Percentiles rank a stretch among this genome's conserved stretches.
Conservation (phyloP, 352 stramenopile species). For the Pythium grandisporangium region DNA sequence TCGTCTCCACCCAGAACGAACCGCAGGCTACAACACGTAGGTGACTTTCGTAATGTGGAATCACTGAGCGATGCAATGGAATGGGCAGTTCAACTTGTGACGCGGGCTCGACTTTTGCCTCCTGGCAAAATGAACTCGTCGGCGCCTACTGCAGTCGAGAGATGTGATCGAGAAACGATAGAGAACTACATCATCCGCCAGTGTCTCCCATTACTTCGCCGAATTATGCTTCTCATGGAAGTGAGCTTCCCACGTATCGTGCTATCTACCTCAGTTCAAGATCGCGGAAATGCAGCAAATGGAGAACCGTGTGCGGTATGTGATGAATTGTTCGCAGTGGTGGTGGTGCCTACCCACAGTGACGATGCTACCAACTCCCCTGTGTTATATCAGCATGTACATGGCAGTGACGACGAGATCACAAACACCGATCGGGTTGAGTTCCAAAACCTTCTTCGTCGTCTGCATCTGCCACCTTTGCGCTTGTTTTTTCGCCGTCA, state of each 20-base stretch:
- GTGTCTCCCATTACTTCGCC: slow-evolving; percentile 47
- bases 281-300: background rate
- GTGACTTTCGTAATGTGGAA: slow-evolving; percentile 50
- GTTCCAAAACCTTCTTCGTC: slow-evolving; percentile 35
- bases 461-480: slow-evolving; percentile 58
- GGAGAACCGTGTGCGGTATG: slow-evolving; percentile 42
- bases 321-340: slow-evolving; percentile 33
- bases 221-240: slow-evolving; percentile 52
- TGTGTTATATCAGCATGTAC: background rate
- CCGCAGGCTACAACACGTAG: no score
- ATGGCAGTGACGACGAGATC: background rate
- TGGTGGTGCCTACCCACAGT: background rate
- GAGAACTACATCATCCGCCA: slow-evolving; percentile 32
- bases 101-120: slow-evolving; percentile 23
- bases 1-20: no score
- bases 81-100: slow-evolving; percentile 41
- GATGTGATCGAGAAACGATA: slow-evolving; percentile 17
- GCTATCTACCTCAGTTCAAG: no score
- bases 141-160: no score
- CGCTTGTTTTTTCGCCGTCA: slow-evolving; percentile 54
- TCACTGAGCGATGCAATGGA: slow-evolving; percentile 41
- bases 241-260: slow-evolving; percentile 24
- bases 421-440: slow-evolving; percentile 11
- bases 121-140: background rate
- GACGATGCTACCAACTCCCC: no score